Conservation (phyloP, 2,329 filamentous ascomycete species). For the Calonectria montana region DNA sequence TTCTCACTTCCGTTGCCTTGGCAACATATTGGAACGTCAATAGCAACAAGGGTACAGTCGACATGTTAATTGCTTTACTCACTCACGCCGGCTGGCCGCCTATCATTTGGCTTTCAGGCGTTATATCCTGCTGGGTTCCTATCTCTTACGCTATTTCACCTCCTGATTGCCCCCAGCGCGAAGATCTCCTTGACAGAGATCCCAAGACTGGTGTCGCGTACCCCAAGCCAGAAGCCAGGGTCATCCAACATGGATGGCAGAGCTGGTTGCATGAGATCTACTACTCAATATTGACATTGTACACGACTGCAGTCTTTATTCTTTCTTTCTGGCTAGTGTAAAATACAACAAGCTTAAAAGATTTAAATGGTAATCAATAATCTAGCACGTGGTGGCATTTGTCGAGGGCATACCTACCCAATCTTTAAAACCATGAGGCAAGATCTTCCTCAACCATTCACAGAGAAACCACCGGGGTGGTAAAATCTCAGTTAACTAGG, state of each 20-base stretch:
- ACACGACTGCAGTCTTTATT: background rate
- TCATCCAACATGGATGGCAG: conserved; percentile 39
- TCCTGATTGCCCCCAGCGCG: conserved; percentile 60
- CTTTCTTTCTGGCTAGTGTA: background rate
- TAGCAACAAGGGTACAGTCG: background rate
- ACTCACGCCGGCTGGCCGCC: conserved; percentile 1
- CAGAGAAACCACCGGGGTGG: too few relatives aligned
- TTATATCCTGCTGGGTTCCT: background rate
- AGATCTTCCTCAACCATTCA: too few relatives aligned
- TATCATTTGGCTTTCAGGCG: background rate
- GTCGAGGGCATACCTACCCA: too few relatives aligned
- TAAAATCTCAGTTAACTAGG: too few relatives aligned
- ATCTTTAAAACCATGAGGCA: too few relatives aligned
- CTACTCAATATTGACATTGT: background rate
- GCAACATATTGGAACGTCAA: background rate
- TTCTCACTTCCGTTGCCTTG: background rate
- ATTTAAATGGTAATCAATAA: background rate
- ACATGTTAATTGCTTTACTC: background rate
- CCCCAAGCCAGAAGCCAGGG: conserved; percentile 55
- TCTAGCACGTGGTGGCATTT: background rate
- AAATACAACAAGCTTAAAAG: background rate
- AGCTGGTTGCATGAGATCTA: background rate
- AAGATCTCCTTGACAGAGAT: conserved; percentile 62
- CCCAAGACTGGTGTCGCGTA: conserved; percentile 56
- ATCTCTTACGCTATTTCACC: conserved; percentile 58